These are phyloP conservation scores for Lasiosphaeria miniovina DNA, from an alignment of 495 filamentous ascomycete species.

Conservation along the genomic window DNA sequence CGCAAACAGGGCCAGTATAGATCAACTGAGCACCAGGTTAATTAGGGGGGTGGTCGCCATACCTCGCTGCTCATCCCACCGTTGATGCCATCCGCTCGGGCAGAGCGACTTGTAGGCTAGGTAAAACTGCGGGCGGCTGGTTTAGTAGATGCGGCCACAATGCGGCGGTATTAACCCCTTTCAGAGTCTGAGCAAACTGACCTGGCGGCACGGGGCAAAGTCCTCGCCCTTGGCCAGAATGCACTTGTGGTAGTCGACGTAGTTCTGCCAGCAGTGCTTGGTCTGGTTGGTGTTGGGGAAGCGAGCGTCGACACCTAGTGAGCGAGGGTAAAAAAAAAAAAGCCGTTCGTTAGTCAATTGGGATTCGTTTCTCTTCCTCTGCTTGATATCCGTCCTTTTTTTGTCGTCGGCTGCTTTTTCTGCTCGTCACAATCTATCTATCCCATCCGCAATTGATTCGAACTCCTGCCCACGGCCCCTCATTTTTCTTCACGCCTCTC, in stretches of 20 bases:
- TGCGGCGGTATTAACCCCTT: neutral
- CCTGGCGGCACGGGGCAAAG: slow-evolving; percentile 96
- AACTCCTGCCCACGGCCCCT: neutral
- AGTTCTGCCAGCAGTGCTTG: slow-evolving; percentile 96
- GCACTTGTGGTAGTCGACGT: slow-evolving; percentile 99
- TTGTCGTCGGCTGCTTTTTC: neutral
- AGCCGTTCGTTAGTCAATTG: slow-evolving; percentile 14
- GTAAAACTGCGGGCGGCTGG: slow-evolving; percentile 64
- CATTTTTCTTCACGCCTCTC: neutral
- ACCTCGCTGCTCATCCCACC: slow-evolving; percentile 98
- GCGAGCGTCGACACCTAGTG: slow-evolving; percentile 91
- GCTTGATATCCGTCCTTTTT: neutral
- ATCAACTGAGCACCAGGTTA: neutral
- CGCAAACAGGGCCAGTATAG: no score
- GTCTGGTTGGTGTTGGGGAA: slow-evolving; percentile 98
- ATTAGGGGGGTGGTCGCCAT: slow-evolving; percentile 29
- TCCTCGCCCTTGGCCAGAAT: slow-evolving; percentile 98
- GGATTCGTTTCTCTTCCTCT: slow-evolving; percentile 5
- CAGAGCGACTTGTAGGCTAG: slow-evolving; percentile 95
- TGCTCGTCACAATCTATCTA: neutral
- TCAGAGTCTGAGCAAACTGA: slow-evolving; percentile 38
- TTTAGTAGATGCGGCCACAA: slow-evolving; percentile 8
- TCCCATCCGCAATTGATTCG: neutral
- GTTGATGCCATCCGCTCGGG: slow-evolving; percentile 88
- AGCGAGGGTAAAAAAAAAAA: slow-evolving; percentile 1